These are phyloP conservation scores for Mariannaea elegans DNA, from an alignment of 2,329 filamentous ascomycete genomes.

Conservation along the genomic window DNA sequence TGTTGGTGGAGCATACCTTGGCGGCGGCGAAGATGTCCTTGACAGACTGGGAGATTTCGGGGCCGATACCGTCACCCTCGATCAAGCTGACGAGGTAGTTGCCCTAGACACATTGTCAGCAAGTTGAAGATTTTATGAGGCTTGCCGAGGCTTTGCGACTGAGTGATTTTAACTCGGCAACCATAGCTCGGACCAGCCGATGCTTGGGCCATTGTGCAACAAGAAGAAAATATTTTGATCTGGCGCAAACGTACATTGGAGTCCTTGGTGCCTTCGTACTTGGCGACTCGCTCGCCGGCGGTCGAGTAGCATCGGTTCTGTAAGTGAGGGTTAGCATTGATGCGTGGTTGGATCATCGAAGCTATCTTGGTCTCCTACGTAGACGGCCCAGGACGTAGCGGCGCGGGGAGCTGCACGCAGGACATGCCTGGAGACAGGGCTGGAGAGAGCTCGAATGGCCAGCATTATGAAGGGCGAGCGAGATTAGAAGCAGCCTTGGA, in stretches of 20 bases:
- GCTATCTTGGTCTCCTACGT: constrained; percentile 42
- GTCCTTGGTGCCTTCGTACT: constrained; percentile 92
- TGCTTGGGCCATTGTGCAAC: constrained; percentile 16
- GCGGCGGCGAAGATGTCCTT: constrained; percentile 99
- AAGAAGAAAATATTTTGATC: constrained; percentile 12
- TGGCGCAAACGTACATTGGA: constrained; percentile 73
- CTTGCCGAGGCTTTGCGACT: constrained; percentile 38
- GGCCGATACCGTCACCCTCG: constrained; percentile 98
- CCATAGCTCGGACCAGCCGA: constrained; percentile 39
- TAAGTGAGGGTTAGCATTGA: constrained; percentile 30
- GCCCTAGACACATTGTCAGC: constrained; percentile 66
- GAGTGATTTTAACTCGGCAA: constrained; percentile 53
- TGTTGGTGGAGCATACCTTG: constrained; percentile 67
- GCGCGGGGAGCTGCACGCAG: constrained; percentile 73
- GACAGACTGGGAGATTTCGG: constrained; percentile 96
- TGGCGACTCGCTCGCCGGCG: constrained; percentile 78
- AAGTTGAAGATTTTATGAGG: constrained; percentile 28
- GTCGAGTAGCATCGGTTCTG: constrained; percentile 72
- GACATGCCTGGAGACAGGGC: constrained; percentile 80
- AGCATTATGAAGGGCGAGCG: constrained; percentile 72
- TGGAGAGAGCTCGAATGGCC: constrained; percentile 79
- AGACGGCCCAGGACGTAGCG: constrained; percentile 51
- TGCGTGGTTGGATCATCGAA: constrained; percentile 27
- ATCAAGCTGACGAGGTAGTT: constrained; percentile 97
- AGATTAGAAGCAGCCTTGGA: constrained; percentile 25